Percentiles rank a stretch among this genome's conserved stretches.
Conservation (phyloP, 345 rosid species). For the Stellera chamaejasme region DNA sequence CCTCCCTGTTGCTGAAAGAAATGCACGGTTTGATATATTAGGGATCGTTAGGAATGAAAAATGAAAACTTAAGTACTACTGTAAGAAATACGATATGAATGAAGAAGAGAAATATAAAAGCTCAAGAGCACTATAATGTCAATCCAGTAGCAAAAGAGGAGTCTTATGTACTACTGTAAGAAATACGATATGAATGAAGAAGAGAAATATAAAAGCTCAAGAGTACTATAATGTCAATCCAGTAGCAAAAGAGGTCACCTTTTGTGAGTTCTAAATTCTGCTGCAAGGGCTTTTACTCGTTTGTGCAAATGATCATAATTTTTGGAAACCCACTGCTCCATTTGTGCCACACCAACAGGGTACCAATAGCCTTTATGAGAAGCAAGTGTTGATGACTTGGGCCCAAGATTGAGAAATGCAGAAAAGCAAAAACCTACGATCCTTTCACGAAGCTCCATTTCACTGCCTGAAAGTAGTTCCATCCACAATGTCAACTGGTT, state of each 20-base stretch:
- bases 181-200: no score
- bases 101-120: no score
- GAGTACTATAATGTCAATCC: no score
- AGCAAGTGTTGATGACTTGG: slow-evolving; percentile 15
- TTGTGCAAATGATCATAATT: slow-evolving; percentile 20
- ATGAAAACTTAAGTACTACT: not conserved
- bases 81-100: not conserved
- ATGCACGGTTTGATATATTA: not conserved
- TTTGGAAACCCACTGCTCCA: slow-evolving; percentile 63
- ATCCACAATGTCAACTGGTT: slow-evolving; percentile 43
- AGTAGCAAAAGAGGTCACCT: slow-evolving; percentile 28
- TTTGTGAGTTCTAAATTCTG: slow-evolving; percentile 28
- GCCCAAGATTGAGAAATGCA: slow-evolving; percentile 25
- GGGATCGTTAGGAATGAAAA: not conserved
- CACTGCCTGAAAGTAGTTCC: slow-evolving; percentile 52
- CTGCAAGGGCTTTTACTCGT: slow-evolving; percentile 37
- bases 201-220: no score
- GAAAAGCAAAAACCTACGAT: slow-evolving; percentile 53
- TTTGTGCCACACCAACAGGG: slow-evolving; percentile 63
- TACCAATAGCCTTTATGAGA: slow-evolving; percentile 33
- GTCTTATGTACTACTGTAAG: no score
- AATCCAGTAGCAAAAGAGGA: no score
- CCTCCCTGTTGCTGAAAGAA: slow-evolving; percentile 22
- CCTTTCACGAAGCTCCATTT: slow-evolving; percentile 79
- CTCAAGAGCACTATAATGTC: not conserved